Evolutionary conservation across 345 rosid species (phyloP).

Genomic region (Sisymbrium irio): DNA sequence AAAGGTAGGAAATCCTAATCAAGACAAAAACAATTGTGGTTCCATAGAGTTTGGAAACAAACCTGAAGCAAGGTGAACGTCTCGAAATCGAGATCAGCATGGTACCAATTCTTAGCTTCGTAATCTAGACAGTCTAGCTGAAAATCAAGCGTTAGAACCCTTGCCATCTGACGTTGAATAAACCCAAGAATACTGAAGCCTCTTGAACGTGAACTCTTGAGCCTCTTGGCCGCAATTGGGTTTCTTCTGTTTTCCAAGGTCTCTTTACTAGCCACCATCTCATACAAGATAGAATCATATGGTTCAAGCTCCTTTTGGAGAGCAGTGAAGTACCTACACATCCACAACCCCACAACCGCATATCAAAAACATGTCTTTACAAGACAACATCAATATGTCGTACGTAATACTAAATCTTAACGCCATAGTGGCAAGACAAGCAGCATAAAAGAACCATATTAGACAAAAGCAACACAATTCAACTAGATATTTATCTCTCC

Average conservation of each 20-base stretch:
- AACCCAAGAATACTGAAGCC: conserved; percentile 78
- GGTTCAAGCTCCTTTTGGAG: conserved; percentile 80
- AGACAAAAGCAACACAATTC: neutral
- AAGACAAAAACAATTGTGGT: neutral
- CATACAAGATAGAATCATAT: conserved; percentile 86
- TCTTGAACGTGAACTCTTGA: conserved; percentile 55
- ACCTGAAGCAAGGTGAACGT: conserved; percentile 97
- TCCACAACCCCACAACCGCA: neutral
- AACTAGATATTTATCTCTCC: neutral
- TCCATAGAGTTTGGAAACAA: neutral
- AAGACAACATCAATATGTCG: neutral
- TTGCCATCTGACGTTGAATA: conserved; percentile 87
- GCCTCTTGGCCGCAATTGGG: conserved; percentile 45
- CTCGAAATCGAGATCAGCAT: conserved; percentile 95
- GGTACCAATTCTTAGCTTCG: conserved; percentile 75
- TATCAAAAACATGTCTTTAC: neutral
- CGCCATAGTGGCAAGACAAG: neutral
- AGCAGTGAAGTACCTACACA: conserved; percentile 64
- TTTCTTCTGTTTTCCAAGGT: conserved; percentile 61
- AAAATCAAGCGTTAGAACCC: conserved; percentile 69
- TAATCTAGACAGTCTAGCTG: conserved; percentile 89
- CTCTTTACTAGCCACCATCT: conserved; percentile 94
- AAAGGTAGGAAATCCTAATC: neutral
- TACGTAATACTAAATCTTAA: neutral
- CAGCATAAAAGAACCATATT: neutral